Evolutionary conservation across 495 filamentous ascomycete species (phyloP).

Genomic region (Choiromyces venosus): DNA sequence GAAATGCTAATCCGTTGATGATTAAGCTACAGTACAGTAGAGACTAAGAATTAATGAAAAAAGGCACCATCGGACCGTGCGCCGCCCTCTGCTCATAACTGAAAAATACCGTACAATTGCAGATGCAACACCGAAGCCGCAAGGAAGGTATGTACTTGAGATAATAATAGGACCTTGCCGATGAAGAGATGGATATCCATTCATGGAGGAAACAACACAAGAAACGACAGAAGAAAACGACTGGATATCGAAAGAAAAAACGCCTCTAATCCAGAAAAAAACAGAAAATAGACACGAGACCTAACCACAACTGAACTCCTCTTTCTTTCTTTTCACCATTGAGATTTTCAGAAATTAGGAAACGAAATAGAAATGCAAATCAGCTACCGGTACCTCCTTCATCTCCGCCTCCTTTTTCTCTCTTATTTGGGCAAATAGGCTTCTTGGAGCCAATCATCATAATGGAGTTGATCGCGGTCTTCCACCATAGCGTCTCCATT

Average conservation of each 20-base stretch:
- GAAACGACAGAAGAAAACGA: background rate
- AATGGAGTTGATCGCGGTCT: slow-evolving; percentile 32
- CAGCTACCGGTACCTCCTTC: background rate
- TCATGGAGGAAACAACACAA: background rate
- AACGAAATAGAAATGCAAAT: background rate
- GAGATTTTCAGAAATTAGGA: background rate
- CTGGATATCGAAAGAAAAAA: background rate
- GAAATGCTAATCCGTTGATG: background rate
- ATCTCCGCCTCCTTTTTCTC: background rate
- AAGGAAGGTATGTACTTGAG: slow-evolving; percentile 1
- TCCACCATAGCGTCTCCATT: slow-evolving; percentile 22
- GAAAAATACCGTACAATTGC: slow-evolving; percentile 7
- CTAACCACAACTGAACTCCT: background rate
- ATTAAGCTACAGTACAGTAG: slow-evolving; percentile 1
- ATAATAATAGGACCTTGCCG: background rate
- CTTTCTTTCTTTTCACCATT: background rate
- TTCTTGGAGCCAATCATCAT: slow-evolving; percentile 40
- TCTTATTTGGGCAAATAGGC: background rate
- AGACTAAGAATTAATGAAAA: background rate
- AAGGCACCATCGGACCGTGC: background rate
- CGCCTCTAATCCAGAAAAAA: background rate
- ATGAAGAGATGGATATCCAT: background rate
- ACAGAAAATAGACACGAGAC: background rate
- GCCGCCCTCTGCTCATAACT: background rate
- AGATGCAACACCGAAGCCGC: background rate